Evolutionary conservation across 148 eudicot species (phyloP).

Genomic region (Nyssa sinensis): DNA sequence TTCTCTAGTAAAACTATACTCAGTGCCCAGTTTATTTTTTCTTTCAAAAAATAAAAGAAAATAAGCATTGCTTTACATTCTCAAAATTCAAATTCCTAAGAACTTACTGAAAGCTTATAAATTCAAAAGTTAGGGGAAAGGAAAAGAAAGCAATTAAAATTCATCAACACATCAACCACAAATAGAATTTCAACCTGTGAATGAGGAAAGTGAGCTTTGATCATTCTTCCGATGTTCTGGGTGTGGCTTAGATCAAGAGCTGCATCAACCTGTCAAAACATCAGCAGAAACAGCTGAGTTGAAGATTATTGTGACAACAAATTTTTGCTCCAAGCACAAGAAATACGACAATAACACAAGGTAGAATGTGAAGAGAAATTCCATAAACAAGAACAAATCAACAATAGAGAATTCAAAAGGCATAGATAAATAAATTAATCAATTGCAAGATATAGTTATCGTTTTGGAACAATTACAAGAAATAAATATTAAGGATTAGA

Average conservation of each 20-base stretch:
- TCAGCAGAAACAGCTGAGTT: constrained; percentile 1
- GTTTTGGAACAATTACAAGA: too few species aligned
- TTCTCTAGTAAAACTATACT: too few species aligned
- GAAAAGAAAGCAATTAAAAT: not conserved
- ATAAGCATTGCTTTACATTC: not conserved
- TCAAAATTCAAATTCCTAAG: not conserved
- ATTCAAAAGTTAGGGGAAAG: not conserved
- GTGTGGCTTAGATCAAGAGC: constrained; percentile 99
- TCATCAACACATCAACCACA: not conserved
- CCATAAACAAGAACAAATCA: too few species aligned
- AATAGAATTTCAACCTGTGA: constrained; percentile 83
- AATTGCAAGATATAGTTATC: too few species aligned
- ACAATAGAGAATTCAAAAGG: too few species aligned
- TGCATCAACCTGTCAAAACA: constrained; percentile 80
- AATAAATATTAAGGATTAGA: too few species aligned
- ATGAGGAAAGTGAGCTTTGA: constrained; percentile 93
- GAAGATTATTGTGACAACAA: not conserved
- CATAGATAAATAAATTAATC: too few species aligned
- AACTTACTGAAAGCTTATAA: not conserved
- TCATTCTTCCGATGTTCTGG: constrained; percentile 99
- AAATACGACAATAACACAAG: not conserved
- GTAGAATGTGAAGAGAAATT: too few species aligned
- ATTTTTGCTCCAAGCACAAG: not conserved
- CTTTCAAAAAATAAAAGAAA: too few species aligned
- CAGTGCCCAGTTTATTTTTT: too few species aligned